Base-by-base conservation (phyloP, 768 basidiomycete species). In the Kwoniella botswanensis region DNA sequence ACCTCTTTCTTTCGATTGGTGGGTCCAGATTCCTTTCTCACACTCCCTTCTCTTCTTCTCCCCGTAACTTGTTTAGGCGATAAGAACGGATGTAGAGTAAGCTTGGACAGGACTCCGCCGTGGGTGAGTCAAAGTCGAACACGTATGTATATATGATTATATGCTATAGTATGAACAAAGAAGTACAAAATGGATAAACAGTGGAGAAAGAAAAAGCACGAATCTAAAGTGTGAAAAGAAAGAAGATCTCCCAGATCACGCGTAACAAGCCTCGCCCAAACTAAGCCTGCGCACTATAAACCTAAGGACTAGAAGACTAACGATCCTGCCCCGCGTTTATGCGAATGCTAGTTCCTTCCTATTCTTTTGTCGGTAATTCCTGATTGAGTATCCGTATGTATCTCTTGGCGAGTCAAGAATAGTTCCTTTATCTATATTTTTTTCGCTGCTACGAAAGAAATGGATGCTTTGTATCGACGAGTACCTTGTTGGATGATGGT, bases 311-410 rank as follows among this genome's bases (percentile, higher is more conserved):
- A 35, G 7, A 35, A 35, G 35, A 35, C 35, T 35, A 35, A 35
- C 24, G 1, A 59, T 59, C 57, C n/a, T 17, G 59, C 59, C 59
- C 26, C 59, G 59, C 59, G 59, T 35, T 42, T 12, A 43, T 61
- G 42, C 26, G 41, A 60, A 60, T 42, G 17, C 5, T 26, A 7
- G 3, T 43, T n/a, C 6, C 29, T 60, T 60, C 44, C 17, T 12
- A 12, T 46, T 11, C 44, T 46, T 11, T 17, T 46, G 17, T 46
- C 17, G 44, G 12, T 46, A 46, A 0, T 26, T 26, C 4, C 26
- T 46, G 44, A 17, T 3, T 46, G 44, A 17, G 44, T 46, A 12
- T 12, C 6, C 44, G 11, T 46, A 17, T 35, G 35, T 35, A 35
- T 35, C 6, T 35, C 35, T 35, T 35, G 35, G 35, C 35, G 35